Evolutionary conservation across 2,329 filamentous ascomycete species (phyloP), one percentile per base, ranked within the genome.

Genomic region (Diplodia corticola): DNA sequence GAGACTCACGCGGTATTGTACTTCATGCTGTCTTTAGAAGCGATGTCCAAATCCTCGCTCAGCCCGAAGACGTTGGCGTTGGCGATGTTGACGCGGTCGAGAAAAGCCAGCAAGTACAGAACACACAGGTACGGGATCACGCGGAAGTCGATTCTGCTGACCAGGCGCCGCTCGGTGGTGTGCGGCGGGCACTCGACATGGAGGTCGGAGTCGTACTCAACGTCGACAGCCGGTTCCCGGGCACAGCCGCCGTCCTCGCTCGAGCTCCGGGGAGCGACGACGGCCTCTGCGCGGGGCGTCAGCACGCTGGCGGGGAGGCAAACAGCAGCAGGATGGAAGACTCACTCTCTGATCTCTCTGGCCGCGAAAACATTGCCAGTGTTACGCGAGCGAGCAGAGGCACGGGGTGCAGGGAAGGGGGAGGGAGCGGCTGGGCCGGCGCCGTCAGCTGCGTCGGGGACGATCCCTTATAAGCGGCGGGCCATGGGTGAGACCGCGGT

Each of bases 21-120:
- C 66, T 81, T 74, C 68, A 81, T 77, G 46, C 75, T 75, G 9
- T 76, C 24, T 10, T 30, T 48, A 5, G 46, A 74, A 4, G 70
- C 68, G 0, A 86, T 76, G 5, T 78, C 67, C 4, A 85, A 75
- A 24, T 85, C 82, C 28, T 74, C 72, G 0, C 79, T 79, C 12
- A 85, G 74, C 13, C 82, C 81, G 65, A 82, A 82, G 24, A 84
- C 79, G 67, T 84, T 82, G 5, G 83, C 83, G 68, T 85, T 85
- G 37, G 80, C 75, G 59, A 85, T 85, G 69, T 85, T 85, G 67
- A 85, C 82, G 64, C 81, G 77, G 53, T 82, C 80, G n/a, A 82
- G 70, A 66, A 82, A 82, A 6, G 80, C 80, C 15, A 83, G 71
- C n/a, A 84, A 73, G 68, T 84, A 84, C 69, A 85, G 76, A 67